Conservation (phyloP, 345 rosid genomes). For the Gynandropsis gynandra region DNA sequence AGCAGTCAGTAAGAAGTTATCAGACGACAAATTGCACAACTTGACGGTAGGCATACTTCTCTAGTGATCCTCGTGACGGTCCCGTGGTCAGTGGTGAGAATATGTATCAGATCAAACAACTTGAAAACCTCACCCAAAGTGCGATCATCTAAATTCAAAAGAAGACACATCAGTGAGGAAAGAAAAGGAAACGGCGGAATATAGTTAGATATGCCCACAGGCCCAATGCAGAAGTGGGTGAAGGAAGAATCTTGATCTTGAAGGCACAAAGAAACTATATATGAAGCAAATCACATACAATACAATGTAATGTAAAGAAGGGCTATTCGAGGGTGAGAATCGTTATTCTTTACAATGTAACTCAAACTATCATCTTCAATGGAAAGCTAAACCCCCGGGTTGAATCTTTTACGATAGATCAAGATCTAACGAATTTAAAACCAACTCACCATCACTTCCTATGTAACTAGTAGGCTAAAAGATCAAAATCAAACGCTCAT, state of each 20-base stretch:
- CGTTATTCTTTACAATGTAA: too few relatives aligned
- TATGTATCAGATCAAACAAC: constrained; percentile 78
- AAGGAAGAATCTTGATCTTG: not conserved
- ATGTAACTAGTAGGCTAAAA: too few relatives aligned
- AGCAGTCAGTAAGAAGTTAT: not conserved
- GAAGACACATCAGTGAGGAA: not conserved
- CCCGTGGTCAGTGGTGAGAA: constrained; percentile 71
- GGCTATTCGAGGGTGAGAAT: too few relatives aligned
- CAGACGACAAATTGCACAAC: not conserved
- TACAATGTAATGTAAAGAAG: too few relatives aligned
- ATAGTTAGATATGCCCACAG: too few relatives aligned
- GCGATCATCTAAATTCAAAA: constrained; percentile 47
- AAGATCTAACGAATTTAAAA: too few relatives aligned
- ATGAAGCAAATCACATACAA: not conserved
- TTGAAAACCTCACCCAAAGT: constrained; percentile 76
- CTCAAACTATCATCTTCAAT: too few relatives aligned
- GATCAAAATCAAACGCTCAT: too few relatives aligned
- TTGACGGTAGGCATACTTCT: constrained; percentile 43
- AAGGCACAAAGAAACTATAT: not conserved
- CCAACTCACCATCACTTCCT: too few relatives aligned
- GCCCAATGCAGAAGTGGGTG: not conserved
- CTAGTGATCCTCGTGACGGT: constrained; percentile 76
- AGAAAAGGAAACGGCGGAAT: too few relatives aligned
- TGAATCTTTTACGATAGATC: too few relatives aligned
- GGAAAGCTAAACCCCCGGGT: too few relatives aligned